Base-by-base conservation (phyloP, 768 basidiomycete genomes). In the Macrolepiota albuminosa region DNA sequence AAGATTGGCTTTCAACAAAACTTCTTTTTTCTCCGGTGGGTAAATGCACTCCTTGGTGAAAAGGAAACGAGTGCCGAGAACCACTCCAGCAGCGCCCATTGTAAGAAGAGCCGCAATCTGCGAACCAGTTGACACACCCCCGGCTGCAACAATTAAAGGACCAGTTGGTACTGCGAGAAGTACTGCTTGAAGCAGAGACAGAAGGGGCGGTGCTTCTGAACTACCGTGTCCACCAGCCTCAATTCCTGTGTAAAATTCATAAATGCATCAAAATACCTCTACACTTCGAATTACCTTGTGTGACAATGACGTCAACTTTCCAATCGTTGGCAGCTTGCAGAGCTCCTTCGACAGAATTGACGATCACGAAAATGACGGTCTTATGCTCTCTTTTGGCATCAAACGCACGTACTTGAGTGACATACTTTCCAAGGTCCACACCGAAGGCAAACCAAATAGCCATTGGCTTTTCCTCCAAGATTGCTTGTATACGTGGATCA, bases 381-480 rank as follows among this genome's bases (percentile, higher is more conserved):
- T 67, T 75, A 46, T 75, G 73, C 1, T 69, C 65, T 47, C 83
- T 75, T 31, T 74, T 71, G 0, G 56, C 62, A 55, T 75, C 70
- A 56, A 71, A 70, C 21, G 68, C 69, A 45, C 80, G 81, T 43
- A 86, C 74, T 57, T 78, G 74, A 14, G 73, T 61, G 46, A 87
- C 73, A 77, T 87, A 88, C 50, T 76, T 70, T 13, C 73, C 71
- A 9, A 85, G 67, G 64, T 83, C 71, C 4, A 67, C 64, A 1
- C 86, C 85, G 62, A 87, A 88, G 0, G 84, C 78, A 40, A 89
- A 74, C 85, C 86, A 89, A 47, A 89, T 69, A 0, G 83, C 81
- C 1, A 69, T 71, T 4, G 85, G 80, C 2, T 71, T 69, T 57
- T 76, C 72, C 48, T 77, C 79, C 40, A 87, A 75, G 24, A 80